Percentiles rank a stretch among this genome's conserved stretches.
phyloP scores from a whole-genome alignment of 2,329 filamentous ascomycete genomes.

The Mycosphaerelloides madeirae region DNA sequence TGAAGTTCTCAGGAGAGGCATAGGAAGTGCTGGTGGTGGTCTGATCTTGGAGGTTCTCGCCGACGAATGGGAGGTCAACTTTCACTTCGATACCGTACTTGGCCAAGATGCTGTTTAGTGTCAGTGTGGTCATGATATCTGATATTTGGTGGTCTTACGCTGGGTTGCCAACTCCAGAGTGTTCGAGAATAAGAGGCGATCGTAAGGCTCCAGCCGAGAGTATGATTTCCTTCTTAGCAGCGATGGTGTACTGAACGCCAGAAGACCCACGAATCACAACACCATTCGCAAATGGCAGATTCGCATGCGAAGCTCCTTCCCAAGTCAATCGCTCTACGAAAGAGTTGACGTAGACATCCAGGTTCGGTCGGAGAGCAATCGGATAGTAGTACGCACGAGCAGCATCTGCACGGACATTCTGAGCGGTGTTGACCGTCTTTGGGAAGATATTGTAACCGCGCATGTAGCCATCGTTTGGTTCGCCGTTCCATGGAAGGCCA shows the following conservation, averaged over 20 bases:
- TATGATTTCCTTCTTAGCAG: slow-evolving; percentile 13
- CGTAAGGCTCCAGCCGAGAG: slow-evolving; percentile 48
- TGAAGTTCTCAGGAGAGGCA: slow-evolving; percentile 8
- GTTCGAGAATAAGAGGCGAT: slow-evolving; percentile 52
- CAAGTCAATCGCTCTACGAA: slow-evolving; percentile 40
- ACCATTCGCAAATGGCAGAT: slow-evolving; percentile 8
- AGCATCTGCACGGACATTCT: slow-evolving; percentile 42
- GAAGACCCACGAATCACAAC: slow-evolving; percentile 4
- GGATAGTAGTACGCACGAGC: slow-evolving; percentile 47
- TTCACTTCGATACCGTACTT: slow-evolving; percentile 25
- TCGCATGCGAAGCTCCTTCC: slow-evolving; percentile 7
- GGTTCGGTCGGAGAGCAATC: slow-evolving; percentile 37
- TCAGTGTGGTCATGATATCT: no score
- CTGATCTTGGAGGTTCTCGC: slow-evolving; percentile 31
- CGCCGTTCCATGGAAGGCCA: slow-evolving; percentile 38
- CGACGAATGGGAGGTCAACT: slow-evolving; percentile 30
- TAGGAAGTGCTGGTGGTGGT: slow-evolving; percentile 7
- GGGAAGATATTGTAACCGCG: slow-evolving; percentile 42
- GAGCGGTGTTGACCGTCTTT: slow-evolving; percentile 37
- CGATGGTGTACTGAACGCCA: not conserved
- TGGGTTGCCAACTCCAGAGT: slow-evolving; percentile 55
- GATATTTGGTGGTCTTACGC: slow-evolving; percentile 17
- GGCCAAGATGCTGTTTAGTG: slow-evolving; percentile 41
- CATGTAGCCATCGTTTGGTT: slow-evolving; percentile 43
- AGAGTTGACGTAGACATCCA: slow-evolving; percentile 42